Evolutionary conservation across 768 basidiomycete species (phyloP), one percentile per base, ranked within the genome.

Genomic region (Collybia mongolica): DNA sequence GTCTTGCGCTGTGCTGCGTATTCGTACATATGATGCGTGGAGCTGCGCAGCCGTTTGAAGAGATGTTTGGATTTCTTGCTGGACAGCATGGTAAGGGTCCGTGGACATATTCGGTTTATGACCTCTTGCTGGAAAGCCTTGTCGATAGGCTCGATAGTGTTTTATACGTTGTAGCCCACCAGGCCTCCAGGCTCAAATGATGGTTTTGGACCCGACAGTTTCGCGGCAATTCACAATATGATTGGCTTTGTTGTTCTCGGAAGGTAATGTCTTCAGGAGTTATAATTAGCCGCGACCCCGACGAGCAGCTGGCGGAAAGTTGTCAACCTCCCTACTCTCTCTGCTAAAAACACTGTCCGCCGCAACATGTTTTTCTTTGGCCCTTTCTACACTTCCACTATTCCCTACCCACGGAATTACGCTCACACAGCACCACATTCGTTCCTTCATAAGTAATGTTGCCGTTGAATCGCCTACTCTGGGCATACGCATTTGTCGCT

Each of bases 61-160:
- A 7, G 90, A 85, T 11, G 75, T 68, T 54, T 92, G 88, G 18
- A 95, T 83, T 68, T 95, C 93, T 52, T 82, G 83, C 61, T 89
- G 84, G 1, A 93, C 90, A 29, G 82, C 87, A 72, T 93, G 87
- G 66, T 93, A 95, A 37, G 93, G 93, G 70, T 95, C 93, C 6
- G 76, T 68, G 15, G 87, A 84, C 85, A 87, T 87, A 32, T 32
- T 32, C 32, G 14, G 24, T 32, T 32, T 9, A 28, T 9, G 26
- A 28, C 26, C 26, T 28, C 9, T 28, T 2, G 32, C 32, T 32
- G 32, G 11, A 28, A 28, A 5, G 3, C 3, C 36, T 9, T 32
- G 32, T 32, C 32, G 11, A 12, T 14, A 32, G 14, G 32, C 14
- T 32, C 32, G 14, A 32, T 5, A 32, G 14, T 32, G 24, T 32